Evolutionary conservation across 805 yeast species (phyloP).

Genomic region (Monosporozyma solicola): DNA sequence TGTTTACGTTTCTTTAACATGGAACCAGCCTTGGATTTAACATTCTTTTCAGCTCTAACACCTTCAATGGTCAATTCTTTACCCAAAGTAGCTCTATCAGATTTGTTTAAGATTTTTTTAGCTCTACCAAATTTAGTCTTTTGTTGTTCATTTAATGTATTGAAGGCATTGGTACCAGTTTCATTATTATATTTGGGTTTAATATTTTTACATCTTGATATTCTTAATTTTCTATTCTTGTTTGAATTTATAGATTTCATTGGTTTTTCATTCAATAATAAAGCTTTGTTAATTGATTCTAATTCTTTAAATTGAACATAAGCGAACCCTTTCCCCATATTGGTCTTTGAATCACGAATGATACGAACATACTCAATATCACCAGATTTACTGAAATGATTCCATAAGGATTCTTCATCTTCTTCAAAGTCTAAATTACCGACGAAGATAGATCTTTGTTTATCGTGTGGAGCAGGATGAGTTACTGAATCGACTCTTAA

Average conservation of each 20-base stretch:
- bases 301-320: slow-evolving; percentile 81
- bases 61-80: slow-evolving; percentile 56
- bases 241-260: slow-evolving; percentile 30
- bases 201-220: slow-evolving; percentile 55
- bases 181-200: slow-evolving; percentile 14
- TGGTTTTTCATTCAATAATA: slow-evolving; percentile 65
- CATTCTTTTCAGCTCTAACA: slow-evolving; percentile 65
- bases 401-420: slow-evolving; percentile 83
- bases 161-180: slow-evolving; percentile 15
- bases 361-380: slow-evolving; percentile 83
- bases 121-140: slow-evolving; percentile 78
- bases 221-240: slow-evolving; percentile 44
- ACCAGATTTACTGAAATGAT: slow-evolving; percentile 58
- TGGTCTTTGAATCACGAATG: slow-evolving; percentile 85
- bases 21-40: slow-evolving; percentile 40
- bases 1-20: slow-evolving; percentile 46
- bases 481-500: slow-evolving; percentile 88
- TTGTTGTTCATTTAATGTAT: slow-evolving; percentile 49
- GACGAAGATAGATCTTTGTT: slow-evolving; percentile 75
- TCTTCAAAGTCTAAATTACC: slow-evolving; percentile 94
- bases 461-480: slow-evolving; percentile 81
- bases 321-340: slow-evolving; percentile 95
- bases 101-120: slow-evolving; percentile 61
- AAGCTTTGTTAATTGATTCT: slow-evolving; percentile 69
- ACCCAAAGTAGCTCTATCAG: slow-evolving; percentile 67